A percentile compares a stretch with the other conserved stretches of the same genome.
phyloP scores from a whole-genome alignment of 306 rosid species.

The Rosa chinensis region DNA sequence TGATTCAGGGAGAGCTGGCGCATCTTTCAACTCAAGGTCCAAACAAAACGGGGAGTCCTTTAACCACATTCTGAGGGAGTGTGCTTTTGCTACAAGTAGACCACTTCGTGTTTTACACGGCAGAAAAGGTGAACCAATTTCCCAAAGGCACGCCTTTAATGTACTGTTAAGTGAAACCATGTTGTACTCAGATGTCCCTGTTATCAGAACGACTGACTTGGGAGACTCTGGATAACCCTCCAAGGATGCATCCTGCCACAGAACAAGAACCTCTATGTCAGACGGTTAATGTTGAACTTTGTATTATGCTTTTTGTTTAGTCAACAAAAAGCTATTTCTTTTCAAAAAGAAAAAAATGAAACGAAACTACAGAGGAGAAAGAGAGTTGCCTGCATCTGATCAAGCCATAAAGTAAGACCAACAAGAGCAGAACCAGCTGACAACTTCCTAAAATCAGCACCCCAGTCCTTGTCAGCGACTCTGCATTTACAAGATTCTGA shows the following conservation, averaged over 20 bases:
- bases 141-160: slow-evolving; percentile 88
- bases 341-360: too few relatives aligned
- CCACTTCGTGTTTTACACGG: slow-evolving; percentile 84
- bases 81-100: slow-evolving; percentile 89
- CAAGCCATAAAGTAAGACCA: slow-evolving; percentile 98
- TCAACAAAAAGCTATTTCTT: not conserved
- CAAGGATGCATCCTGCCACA: slow-evolving; percentile 86
- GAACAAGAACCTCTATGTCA: slow-evolving; percentile 23
- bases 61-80: slow-evolving; percentile 95
- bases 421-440: slow-evolving; percentile 96
- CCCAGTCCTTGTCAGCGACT: slow-evolving; percentile 93
- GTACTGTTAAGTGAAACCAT: slow-evolving; percentile 80
- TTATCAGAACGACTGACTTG: slow-evolving; percentile 86
- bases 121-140: slow-evolving; percentile 94
- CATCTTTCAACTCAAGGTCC: slow-evolving; percentile 88
- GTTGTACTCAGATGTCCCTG: slow-evolving; percentile 91
- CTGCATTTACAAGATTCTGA: slow-evolving; percentile 42
- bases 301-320: not conserved
- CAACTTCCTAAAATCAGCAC: slow-evolving; percentile 92
- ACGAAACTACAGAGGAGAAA: slow-evolving; percentile 6
- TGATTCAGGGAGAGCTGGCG: slow-evolving; percentile 52
- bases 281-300: not conserved
- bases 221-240: slow-evolving; percentile 91
- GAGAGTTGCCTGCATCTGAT: slow-evolving; percentile 83
- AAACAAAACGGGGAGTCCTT: slow-evolving; percentile 92